Evolutionary conservation across 345 rosid genomes (phyloP).

Genomic region (Atalantia buxifolia): DNA sequence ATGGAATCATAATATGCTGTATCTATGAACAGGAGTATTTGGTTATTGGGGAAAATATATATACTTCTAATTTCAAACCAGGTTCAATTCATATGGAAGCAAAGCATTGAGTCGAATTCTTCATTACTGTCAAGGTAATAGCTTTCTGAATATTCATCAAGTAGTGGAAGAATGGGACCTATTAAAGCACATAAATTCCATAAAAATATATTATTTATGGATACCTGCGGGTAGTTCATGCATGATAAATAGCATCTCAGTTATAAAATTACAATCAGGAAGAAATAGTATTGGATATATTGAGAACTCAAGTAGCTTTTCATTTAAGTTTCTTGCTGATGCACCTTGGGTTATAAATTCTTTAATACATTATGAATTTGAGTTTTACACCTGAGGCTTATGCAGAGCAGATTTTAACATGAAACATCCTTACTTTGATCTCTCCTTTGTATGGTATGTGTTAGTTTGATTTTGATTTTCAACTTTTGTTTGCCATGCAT

Average conservation of each 20-base stretch:
- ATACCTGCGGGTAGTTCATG: not conserved
- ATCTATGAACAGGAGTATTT: not conserved
- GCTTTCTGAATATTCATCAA: not conserved
- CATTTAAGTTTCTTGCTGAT: not conserved
- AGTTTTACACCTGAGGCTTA: not conserved
- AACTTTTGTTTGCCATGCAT: not conserved
- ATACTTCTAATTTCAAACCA: not conserved
- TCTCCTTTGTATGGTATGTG: not conserved
- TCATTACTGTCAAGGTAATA: not conserved
- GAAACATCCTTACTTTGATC: not conserved
- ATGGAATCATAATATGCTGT: not conserved
- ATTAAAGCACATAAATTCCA: not conserved
- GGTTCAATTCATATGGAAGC: not conserved
- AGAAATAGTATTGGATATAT: not conserved
- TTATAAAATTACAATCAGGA: not conserved
- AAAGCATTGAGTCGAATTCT: slow-evolving; percentile 7
- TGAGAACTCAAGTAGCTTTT: not conserved
- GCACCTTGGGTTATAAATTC: not conserved
- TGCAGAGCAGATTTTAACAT: not conserved
- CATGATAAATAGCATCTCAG: not conserved
- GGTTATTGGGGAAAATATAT: not conserved
- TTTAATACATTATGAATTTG: not conserved
- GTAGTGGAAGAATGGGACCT: not conserved
- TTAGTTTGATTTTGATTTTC: not conserved
- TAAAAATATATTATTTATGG: not conserved